Percentiles rank a stretch among this genome's conserved stretches.
phyloP scores from a whole-genome alignment of 2,329 filamentous ascomycete species.

The Monilinia fructicola region DNA sequence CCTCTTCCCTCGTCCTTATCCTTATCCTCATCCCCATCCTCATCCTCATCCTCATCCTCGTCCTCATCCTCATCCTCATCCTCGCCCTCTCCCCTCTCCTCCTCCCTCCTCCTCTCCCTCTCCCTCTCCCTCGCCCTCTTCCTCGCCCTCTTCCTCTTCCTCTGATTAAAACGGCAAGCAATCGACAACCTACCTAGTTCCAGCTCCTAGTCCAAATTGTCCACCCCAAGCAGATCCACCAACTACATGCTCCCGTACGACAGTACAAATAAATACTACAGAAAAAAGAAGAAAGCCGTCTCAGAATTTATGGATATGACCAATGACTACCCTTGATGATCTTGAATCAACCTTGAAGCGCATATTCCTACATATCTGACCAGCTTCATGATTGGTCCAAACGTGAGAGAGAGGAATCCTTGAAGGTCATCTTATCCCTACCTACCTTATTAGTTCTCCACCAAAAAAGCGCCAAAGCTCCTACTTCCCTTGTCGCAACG shows the following conservation, averaged over 20 bases:
- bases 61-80: no score
- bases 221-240: background rate
- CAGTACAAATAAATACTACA: background rate
- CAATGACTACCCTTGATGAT: background rate
- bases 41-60: no score
- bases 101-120: no score
- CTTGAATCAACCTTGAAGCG: background rate
- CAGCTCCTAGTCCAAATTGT: background rate
- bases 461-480: background rate
- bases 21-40: no score
- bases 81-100: no score
- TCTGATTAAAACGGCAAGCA: background rate
- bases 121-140: no score
- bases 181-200: background rate
- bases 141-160: no score
- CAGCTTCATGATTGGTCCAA: background rate
- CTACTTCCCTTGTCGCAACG: background rate
- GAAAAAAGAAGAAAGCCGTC: no score
- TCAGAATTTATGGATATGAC: constrained; percentile 10
- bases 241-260: background rate
- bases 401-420: no score
- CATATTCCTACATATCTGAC: background rate
- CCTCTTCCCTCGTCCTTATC: no score
- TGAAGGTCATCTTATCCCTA: no score
- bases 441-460: constrained; percentile 1